Evolutionary conservation across 306 rosid species (phyloP).

Genomic region (Vigna angularis): DNA sequence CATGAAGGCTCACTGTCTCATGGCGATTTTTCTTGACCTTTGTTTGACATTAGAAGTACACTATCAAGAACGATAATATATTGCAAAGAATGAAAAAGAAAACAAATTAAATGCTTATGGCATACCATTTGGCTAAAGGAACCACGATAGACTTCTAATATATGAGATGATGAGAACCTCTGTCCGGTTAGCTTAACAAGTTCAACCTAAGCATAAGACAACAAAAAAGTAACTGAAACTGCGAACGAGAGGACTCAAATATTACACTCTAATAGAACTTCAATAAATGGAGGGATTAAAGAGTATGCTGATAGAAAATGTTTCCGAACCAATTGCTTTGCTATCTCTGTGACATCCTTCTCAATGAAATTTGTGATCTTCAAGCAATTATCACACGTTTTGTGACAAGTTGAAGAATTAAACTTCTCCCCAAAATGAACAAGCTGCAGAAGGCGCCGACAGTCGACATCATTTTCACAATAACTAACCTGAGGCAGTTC

Average conservation of each 20-base stretch:
- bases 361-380: constrained; percentile 68
- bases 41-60: constrained; percentile 40
- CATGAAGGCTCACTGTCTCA: constrained; percentile 74
- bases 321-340: constrained; percentile 88
- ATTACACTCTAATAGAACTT: constrained; percentile 34
- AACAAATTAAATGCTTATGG: constrained; percentile 33
- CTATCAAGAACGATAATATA: constrained; percentile 25
- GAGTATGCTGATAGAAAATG: constrained; percentile 32
- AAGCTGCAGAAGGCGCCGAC: constrained; percentile 91
- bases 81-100: constrained; percentile 21
- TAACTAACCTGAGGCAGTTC: constrained; percentile 83
- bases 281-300: not conserved
- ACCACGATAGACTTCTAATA: constrained; percentile 91
- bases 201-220: constrained; percentile 70
- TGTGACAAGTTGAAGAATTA: constrained; percentile 80
- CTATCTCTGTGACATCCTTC: constrained; percentile 84
- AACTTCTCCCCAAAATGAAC: constrained; percentile 94
- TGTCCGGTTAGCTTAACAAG: constrained; percentile 79
- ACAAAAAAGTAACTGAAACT: constrained; percentile 36
- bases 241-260: constrained; percentile 32
- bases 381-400: constrained; percentile 96
- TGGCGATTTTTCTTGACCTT: constrained; percentile 91
- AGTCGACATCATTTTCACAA: constrained; percentile 92
- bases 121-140: constrained; percentile 90
- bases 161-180: constrained; percentile 86